Conservation (phyloP, 352 stramenopile genomes). For the Hyaloperonospora arabidopsidis region DNA sequence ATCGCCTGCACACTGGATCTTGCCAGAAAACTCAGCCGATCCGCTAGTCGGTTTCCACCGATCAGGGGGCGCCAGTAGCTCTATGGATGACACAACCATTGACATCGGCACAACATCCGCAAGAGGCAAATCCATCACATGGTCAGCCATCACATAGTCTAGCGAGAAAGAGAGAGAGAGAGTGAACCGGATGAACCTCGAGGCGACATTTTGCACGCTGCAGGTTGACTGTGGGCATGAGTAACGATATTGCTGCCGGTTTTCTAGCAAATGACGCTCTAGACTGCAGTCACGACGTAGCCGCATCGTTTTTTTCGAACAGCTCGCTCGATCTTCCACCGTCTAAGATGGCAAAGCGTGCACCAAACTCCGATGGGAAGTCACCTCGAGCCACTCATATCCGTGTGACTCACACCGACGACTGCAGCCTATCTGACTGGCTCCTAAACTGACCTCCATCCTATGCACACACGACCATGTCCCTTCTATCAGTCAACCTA, state of each 20-base stretch:
- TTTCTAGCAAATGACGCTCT: not conserved
- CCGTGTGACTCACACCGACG: too few species aligned
- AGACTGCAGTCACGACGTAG: not conserved
- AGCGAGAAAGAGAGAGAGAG: conserved; percentile 1
- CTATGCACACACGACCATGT: too few species aligned
- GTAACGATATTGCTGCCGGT: conserved; percentile 30
- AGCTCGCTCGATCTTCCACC: not conserved
- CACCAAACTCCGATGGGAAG: conserved; percentile 14
- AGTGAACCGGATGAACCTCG: conserved; percentile 27
- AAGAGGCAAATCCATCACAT: not conserved
- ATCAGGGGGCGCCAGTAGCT: conserved; percentile 38
- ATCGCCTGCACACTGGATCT: too few species aligned
- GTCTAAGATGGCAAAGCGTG: conserved; percentile 12
- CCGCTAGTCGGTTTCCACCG: conserved; percentile 9
- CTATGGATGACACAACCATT: conserved; percentile 12
- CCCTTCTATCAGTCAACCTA: too few species aligned
- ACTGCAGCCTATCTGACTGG: too few species aligned
- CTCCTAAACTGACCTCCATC: too few species aligned
- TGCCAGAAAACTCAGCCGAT: conserved; percentile 6
- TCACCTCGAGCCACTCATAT: not conserved
- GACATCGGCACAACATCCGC: too few species aligned
- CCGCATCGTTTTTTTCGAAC: not conserved
- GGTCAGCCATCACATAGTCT: conserved; percentile 1
- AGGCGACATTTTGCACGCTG: conserved; percentile 47
- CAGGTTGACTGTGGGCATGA: conserved; percentile 68